A percentile compares a stretch with the other conserved stretches of the same genome.
These are phyloP conservation scores for Fraxinus nigra DNA, from an alignment of 305 asterid genomes.

Conservation along the genomic window DNA sequence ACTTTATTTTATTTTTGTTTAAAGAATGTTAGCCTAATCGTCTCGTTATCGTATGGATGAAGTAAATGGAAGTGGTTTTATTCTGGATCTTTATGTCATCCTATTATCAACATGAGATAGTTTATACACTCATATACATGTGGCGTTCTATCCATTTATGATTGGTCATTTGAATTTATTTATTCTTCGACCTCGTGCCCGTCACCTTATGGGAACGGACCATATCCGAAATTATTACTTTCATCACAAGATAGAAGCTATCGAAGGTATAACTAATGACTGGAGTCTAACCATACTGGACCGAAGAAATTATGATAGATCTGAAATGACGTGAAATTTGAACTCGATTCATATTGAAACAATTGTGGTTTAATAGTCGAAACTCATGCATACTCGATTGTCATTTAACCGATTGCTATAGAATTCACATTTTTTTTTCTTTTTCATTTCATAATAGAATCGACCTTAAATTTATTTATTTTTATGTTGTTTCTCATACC, in stretches of 20 bases:
- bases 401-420: neutral
- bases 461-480: neutral
- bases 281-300: neutral
- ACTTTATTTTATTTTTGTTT: slow-evolving; percentile 23
- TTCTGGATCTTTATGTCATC: neutral
- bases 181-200: neutral
- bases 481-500: neutral
- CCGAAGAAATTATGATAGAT: neutral
- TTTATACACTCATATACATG: neutral
- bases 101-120: neutral
- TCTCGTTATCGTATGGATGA: slow-evolving; percentile 16
- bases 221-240: neutral
- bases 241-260: neutral
- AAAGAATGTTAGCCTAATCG: neutral
- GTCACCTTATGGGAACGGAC: neutral
- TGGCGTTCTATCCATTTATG: neutral
- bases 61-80: slow-evolving; percentile 28
- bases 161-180: neutral
- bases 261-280: neutral
- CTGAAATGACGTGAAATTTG: neutral
- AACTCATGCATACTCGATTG: neutral
- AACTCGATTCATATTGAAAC: neutral
- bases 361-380: neutral
- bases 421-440: neutral
- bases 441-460: neutral